phyloP scores from a whole-genome alignment of 2,329 filamentous ascomycete species.

The Penicillium sp. region DNA sequence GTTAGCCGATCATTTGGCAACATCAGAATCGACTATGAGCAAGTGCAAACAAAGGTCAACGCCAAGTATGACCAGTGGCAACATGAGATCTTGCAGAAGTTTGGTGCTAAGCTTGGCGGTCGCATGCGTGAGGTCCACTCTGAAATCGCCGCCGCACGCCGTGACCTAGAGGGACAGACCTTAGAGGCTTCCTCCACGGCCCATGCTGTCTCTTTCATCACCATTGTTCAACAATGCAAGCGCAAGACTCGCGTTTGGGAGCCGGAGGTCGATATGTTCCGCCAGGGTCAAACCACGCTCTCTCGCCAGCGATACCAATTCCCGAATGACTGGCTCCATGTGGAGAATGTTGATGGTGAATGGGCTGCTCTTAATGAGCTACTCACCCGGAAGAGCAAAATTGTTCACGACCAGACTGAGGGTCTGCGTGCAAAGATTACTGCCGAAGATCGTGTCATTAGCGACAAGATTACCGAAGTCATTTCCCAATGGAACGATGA shows the following conservation, averaged over 20 bases:
- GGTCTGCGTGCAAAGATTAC: slow-evolving; percentile 91
- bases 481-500: slow-evolving; percentile 90
- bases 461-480: slow-evolving; percentile 82
- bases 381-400: slow-evolving; percentile 85
- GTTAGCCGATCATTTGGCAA: slow-evolving; percentile 91
- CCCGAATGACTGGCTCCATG: slow-evolving; percentile 88
- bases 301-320: slow-evolving; percentile 92
- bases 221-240: slow-evolving; percentile 94
- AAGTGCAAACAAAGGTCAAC: slow-evolving; percentile 98
- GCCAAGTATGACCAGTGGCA: slow-evolving; percentile 99
- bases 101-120: slow-evolving; percentile 81
- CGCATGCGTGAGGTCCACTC: slow-evolving; percentile 91
- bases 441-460: slow-evolving; percentile 89
- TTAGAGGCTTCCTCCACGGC: slow-evolving; percentile 93
- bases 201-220: slow-evolving; percentile 97
- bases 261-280: slow-evolving; percentile 92
- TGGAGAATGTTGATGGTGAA: slow-evolving; percentile 93
- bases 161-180: slow-evolving; percentile 86
- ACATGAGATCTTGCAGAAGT: slow-evolving; percentile 92
- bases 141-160: slow-evolving; percentile 86
- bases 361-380: slow-evolving; percentile 94
- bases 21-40: slow-evolving; percentile 94
- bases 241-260: slow-evolving; percentile 92
- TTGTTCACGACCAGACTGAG: slow-evolving; percentile 95
- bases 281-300: slow-evolving; percentile 90